These are phyloP conservation scores for Candida parachauliodes DNA, from an alignment of 805 yeast species.

Conservation along the genomic window DNA sequence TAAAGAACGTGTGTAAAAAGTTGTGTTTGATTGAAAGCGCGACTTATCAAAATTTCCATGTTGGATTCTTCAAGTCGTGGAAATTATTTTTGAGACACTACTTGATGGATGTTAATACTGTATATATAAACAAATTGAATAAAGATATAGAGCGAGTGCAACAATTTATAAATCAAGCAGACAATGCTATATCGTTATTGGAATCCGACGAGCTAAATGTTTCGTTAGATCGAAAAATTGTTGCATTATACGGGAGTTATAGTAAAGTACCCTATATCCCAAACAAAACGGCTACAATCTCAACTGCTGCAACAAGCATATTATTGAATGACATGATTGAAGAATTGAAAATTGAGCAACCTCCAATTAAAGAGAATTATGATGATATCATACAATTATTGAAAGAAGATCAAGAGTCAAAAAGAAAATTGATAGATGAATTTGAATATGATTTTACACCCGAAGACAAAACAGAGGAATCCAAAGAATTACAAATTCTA, in stretches of 20 bases:
- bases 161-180: conserved; percentile 19
- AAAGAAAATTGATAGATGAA: conserved; percentile 5
- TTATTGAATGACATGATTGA: conserved; percentile 8
- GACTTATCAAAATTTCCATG: too few species aligned
- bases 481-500: conserved; percentile 7
- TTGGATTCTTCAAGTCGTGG: too few species aligned
- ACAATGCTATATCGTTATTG: conserved; percentile 16
- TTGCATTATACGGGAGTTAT: conserved; percentile 18
- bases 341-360: not conserved
- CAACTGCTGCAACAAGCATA: conserved; percentile 21
- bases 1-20: too few species aligned
- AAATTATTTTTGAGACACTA: too few species aligned
- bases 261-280: conserved; percentile 21
- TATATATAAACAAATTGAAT: conserved; percentile 16
- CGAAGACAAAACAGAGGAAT: conserved; percentile 8
- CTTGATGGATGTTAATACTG: conserved; percentile 12
- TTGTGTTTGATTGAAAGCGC: too few species aligned
- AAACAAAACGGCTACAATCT: conserved; percentile 26
- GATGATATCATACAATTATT: conserved; percentile 4
- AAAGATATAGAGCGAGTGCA: conserved; percentile 18
- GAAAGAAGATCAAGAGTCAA: conserved; percentile 4
- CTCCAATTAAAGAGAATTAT: conserved; percentile 3
- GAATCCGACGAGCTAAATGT: not conserved
- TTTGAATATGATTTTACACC: conserved; percentile 4
- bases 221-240: conserved; percentile 12